phyloP scores from a whole-genome alignment of 164 flowering plant species.

The Piper betle region DNA sequence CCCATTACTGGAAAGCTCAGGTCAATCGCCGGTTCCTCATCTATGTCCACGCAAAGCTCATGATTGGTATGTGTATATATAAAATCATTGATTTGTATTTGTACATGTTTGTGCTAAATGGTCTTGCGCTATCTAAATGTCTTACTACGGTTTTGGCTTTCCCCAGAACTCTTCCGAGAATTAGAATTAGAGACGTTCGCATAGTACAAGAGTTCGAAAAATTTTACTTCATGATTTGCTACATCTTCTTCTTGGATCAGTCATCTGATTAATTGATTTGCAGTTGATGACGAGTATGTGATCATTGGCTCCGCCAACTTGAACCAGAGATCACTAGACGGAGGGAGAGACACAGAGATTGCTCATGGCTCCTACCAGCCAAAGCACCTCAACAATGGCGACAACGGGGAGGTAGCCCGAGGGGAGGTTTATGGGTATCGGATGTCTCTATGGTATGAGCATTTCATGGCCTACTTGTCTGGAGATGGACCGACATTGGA shows the following conservation, averaged over 20 bases:
- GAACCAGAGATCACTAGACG: constrained; percentile 95
- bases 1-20: constrained; percentile 72
- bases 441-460: constrained; percentile 87
- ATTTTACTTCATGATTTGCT: too few relatives aligned
- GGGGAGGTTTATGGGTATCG: constrained; percentile 48
- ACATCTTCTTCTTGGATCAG: too few relatives aligned
- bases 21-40: constrained; percentile 77
- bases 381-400: constrained; percentile 7
- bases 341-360: constrained; percentile 81
- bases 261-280: too few relatives aligned
- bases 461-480: constrained; percentile 37
- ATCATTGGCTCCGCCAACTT: constrained; percentile 84
- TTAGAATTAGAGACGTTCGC: too few relatives aligned
- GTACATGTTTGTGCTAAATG: too few relatives aligned
- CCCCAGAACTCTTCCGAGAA: too few relatives aligned
- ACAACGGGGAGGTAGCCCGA: background rate
- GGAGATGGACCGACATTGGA: too few relatives aligned
- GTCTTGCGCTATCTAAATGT: too few relatives aligned
- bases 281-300: constrained; percentile 77
- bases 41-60: constrained; percentile 91
- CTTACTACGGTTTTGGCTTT: too few relatives aligned
- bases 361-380: constrained; percentile 82
- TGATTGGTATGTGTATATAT: constrained; percentile 54
- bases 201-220: too few relatives aligned
- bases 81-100: too few relatives aligned